Percentiles rank a stretch among this genome's conserved stretches.
phyloP scores from a whole-genome alignment of 2,329 filamentous ascomycete genomes.

The Arthrobotrys musiformis region DNA sequence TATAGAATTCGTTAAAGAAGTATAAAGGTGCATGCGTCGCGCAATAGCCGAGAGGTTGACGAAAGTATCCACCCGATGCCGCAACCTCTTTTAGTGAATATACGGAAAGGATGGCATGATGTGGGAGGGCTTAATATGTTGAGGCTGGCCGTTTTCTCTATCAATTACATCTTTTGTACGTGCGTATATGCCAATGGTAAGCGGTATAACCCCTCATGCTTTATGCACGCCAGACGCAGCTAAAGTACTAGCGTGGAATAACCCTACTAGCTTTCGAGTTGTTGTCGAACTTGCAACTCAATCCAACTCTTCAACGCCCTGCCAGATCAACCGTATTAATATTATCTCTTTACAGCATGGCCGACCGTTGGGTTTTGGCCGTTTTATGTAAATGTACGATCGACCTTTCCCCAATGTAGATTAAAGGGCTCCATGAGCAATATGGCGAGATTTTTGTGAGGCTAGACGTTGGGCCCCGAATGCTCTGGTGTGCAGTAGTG shows the following conservation, averaged over 20 bases:
- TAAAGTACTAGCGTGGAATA: background rate
- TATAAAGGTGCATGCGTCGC: background rate
- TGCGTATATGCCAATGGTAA: background rate
- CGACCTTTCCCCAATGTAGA: background rate
- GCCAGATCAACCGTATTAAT: background rate
- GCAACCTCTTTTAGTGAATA: background rate
- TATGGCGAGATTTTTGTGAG: background rate
- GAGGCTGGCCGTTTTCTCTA: background rate
- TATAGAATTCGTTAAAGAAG: no score
- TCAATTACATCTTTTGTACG: background rate
- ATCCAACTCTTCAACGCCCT: no score
- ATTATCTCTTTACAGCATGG: background rate
- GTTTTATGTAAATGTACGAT: background rate
- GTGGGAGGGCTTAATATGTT: background rate
- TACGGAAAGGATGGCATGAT: background rate
- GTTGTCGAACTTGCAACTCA: background rate
- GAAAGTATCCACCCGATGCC: background rate
- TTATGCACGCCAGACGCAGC: constrained; percentile 3
- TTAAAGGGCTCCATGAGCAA: background rate
- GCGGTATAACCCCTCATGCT: background rate
- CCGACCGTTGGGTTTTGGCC: background rate
- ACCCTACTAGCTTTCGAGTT: background rate
- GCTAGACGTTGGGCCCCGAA: background rate
- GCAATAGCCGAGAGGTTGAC: background rate
- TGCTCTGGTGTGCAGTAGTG: constrained; percentile 1